These are phyloP conservation scores for Oehlia diaphana DNA, from an alignment of 192 early-diverging fungal genomes.

Conservation along the genomic window DNA sequence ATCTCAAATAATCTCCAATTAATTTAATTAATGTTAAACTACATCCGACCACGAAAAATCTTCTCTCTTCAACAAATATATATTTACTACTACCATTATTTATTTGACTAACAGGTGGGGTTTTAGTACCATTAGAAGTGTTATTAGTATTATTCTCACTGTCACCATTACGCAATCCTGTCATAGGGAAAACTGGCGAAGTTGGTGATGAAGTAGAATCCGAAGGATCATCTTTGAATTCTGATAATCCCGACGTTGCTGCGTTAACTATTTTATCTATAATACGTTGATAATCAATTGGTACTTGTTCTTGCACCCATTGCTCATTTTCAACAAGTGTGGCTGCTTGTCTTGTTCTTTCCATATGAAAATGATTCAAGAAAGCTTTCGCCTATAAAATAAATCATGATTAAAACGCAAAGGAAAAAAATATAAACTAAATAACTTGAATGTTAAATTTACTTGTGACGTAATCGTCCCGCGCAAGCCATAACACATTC, in stretches of 20 bases:
- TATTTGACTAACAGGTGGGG: constrained; percentile 18
- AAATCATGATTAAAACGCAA: not conserved
- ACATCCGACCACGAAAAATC: constrained; percentile 87
- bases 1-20: constrained; percentile 89
- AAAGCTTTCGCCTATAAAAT: constrained; percentile 79
- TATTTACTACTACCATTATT: constrained; percentile 48
- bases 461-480: constrained; percentile 85
- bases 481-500: constrained; percentile 89
- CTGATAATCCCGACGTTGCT: constrained; percentile 40
- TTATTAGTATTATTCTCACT: constrained; percentile 22
- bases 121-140: constrained; percentile 26
- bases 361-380: constrained; percentile 90
- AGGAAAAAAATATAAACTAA: not conserved
- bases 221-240: constrained; percentile 38
- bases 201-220: not conserved
- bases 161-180: not conserved
- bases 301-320: constrained; percentile 93
- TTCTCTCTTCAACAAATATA: constrained; percentile 72
- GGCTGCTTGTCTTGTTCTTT: constrained; percentile 83
- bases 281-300: constrained; percentile 89
- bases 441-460: not conserved
- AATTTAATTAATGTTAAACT: constrained; percentile 88
- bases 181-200: constrained; percentile 24
- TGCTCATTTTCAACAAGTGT: constrained; percentile 94
- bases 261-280: constrained; percentile 69